These are phyloP conservation scores for Tulasnella calospora DNA, from an alignment of 768 basidiomycete species.

Conservation along the genomic window DNA sequence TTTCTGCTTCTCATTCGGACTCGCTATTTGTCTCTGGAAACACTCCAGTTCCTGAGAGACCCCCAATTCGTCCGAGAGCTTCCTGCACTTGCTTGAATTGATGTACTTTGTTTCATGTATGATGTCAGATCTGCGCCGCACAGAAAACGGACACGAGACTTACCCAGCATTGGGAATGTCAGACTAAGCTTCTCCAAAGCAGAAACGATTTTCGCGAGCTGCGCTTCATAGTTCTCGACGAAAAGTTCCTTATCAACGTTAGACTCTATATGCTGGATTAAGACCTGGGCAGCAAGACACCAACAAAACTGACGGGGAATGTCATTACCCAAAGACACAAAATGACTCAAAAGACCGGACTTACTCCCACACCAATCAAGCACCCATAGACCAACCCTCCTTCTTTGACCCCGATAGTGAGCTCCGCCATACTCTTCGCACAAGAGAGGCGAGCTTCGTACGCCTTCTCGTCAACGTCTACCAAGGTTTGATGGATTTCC, in stretches of 20 bases:
- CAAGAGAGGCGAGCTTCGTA: neutral
- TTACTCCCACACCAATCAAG: slow-evolving; percentile 8
- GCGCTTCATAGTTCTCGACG: neutral
- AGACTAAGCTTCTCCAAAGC: slow-evolving; percentile 6
- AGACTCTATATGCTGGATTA: slow-evolving; percentile 3
- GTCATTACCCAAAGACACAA: too few relatives aligned
- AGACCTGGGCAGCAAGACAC: neutral
- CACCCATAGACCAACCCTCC: neutral
- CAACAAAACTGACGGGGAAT: slow-evolving; percentile 8
- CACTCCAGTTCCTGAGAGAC: neutral
- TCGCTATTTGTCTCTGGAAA: neutral
- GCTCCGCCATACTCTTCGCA: neutral
- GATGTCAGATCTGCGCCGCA: neutral
- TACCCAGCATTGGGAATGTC: slow-evolving; percentile 5
- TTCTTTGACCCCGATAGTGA: neutral
- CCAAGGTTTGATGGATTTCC: neutral
- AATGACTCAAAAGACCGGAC: neutral
- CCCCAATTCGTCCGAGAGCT: neutral
- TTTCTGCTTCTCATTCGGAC: neutral
- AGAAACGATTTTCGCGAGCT: neutral
- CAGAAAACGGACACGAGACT: neutral
- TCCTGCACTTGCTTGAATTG: neutral
- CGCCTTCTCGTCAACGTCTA: neutral
- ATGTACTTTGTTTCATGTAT: neutral
- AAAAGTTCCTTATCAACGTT: neutral